Base-by-base conservation (phyloP, 768 basidiomycete species). In the Serendipita sp. region DNA sequence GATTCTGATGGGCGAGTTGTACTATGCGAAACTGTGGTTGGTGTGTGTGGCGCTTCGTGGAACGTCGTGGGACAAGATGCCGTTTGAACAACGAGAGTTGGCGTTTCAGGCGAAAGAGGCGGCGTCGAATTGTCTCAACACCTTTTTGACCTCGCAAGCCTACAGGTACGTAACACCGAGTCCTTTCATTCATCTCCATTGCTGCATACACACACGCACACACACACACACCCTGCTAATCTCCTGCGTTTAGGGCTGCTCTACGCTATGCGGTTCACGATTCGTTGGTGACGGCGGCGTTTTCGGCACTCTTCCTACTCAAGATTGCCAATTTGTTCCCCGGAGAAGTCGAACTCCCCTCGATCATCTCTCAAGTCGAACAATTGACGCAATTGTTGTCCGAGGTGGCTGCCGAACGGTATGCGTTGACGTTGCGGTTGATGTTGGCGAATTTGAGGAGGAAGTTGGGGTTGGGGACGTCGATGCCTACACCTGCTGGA, bases 271-370 rank as follows among this genome's bases (percentile, higher is more conserved):
- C 93, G 1, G 90, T 94, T 15, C 93, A 95, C 71, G 92, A 95
- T 74, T 88, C 84, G 69, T 84, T 95, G 65, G 91, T 93, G 65
- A 93, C 88, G 1, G 87, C 90, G 44, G 88, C 91, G 7, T 94
- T 95, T 75, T 89, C 90, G 15, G 91, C 89, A 7, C 79, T 95
- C 23, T 95, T 93, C 78, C 77, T 94, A 30, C 80, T 95, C 65
- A 95, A 95, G 76, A 92, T 95, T 86, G 92, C 92, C 65, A 89
- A 86, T 70, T 81, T 96, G 36, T 96, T 94, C 78, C 91, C 91
- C 0, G 76, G 83, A 13, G 89, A 92, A 70, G 76, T 94, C 56
- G 89, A n/a, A n/a, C n/a, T n/a, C n/a, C n/a, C n/a, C n/a, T 80
- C 81, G 7, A 90, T 94, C 72, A 86, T 84, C 52, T 79, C 74